Conservation (phyloP, 2,329 filamentous ascomycete species). For the Neophaeococcomyces aloes region DNA sequence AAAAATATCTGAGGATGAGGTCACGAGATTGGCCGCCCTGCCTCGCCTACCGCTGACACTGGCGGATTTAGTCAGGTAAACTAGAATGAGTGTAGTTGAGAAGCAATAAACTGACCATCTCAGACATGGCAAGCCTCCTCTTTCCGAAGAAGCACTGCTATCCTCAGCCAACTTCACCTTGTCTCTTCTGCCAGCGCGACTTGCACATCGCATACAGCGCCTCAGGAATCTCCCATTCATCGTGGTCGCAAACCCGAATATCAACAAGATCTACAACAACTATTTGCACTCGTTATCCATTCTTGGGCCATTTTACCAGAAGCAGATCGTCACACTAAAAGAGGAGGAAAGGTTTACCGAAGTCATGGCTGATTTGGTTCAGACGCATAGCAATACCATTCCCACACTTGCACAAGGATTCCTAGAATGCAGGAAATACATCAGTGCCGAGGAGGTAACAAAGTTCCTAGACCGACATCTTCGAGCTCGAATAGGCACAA, state of each 20-base stretch:
- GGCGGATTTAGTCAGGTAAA: slow-evolving; percentile 76
- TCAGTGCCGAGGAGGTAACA: slow-evolving; percentile 71
- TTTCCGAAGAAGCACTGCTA: slow-evolving; percentile 69
- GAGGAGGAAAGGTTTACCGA: slow-evolving; percentile 88
- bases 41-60: slow-evolving; percentile 74
- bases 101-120: slow-evolving; percentile 6
- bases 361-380: slow-evolving; percentile 86
- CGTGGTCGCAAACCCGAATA: slow-evolving; percentile 93
- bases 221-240: slow-evolving; percentile 92
- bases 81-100: slow-evolving; percentile 3
- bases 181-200: slow-evolving; percentile 76
- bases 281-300: slow-evolving; percentile 90
- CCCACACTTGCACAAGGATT: slow-evolving; percentile 86
- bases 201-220: slow-evolving; percentile 88
- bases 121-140: slow-evolving; percentile 67
- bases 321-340: slow-evolving; percentile 62
- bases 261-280: slow-evolving; percentile 89
- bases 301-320: slow-evolving; percentile 70
- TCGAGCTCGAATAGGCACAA: slow-evolving; percentile 83
- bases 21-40: slow-evolving; percentile 65
- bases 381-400: slow-evolving; percentile 90
- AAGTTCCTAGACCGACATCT: slow-evolving; percentile 88
- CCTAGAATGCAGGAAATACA: slow-evolving; percentile 84
- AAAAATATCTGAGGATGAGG: slow-evolving; percentile 61
- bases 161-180: slow-evolving; percentile 93